Evolutionary conservation across 139 green algal genomes (phyloP), one percentile per base, ranked within the genome.

Genomic region (Chlamydomonas eustigma): DNA sequence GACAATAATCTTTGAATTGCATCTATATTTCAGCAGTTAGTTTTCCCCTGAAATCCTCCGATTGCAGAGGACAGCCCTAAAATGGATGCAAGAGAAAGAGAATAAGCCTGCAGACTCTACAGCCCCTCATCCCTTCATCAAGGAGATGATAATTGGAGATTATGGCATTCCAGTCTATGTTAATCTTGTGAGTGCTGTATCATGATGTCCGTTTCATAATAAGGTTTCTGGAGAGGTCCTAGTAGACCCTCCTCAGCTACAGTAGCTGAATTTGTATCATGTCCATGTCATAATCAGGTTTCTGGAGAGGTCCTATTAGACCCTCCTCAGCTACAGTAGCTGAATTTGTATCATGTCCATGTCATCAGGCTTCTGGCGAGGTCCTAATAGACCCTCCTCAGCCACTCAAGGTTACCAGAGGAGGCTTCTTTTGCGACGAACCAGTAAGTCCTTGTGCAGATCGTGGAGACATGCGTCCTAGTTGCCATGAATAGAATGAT

Each of bases 391-490:
- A 85, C 3, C 44, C 74, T 22, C 83, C 86, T 2, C 39, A 52
- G 0, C 24, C n/a, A 0, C 28, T 88, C 63, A 39, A 1, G 0
- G 88, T 93, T 64, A 80, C 91, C 22, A 65, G 76, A 4, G 93
- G 93, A 0, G 94, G 94, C 6, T 80, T 98, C 39, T 91, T 97
- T 39, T 97, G 94, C 65, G 94, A 98, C 68, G 94, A 98, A 68
- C 94, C 94, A 3, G 86, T 88, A 51, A 80, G 81, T 30, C 2
- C n/a, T n/a, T n/a, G n/a, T n/a, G n/a, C n/a, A n/a, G n/a, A n/a
- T n/a, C n/a, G n/a, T n/a, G n/a, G n/a, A n/a, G n/a, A n/a, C n/a
- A n/a, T n/a, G n/a, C n/a, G n/a, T n/a, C n/a, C n/a, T n/a, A n/a
- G n/a, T n/a, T n/a, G n/a, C n/a, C n/a, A n/a, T n/a, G n/a, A n/a